Conservation (phyloP, 2,329 filamentous ascomycete genomes). For the Aspergillus neoniger region DNA sequence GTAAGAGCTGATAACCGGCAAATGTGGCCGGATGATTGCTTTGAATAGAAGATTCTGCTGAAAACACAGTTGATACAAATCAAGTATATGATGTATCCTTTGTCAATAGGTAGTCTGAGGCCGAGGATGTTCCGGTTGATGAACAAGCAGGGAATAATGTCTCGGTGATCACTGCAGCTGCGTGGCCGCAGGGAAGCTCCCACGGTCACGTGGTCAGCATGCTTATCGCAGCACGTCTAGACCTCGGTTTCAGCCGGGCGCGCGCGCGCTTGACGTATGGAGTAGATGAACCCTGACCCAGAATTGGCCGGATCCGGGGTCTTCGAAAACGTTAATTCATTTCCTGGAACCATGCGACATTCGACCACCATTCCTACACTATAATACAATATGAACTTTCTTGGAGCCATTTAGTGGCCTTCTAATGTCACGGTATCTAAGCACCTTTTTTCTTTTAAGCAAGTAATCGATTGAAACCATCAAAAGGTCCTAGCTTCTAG, state of each 20-base stretch:
- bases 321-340: background rate
- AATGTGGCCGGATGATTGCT: background rate
- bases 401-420: too few species aligned
- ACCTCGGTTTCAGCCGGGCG: background rate
- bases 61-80: background rate
- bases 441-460: too few species aligned
- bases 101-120: background rate
- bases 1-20: background rate
- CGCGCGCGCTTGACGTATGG: background rate
- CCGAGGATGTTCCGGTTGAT: background rate
- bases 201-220: conserved; percentile 31
- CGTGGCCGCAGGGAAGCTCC: conserved; percentile 34
- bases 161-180: conserved; percentile 18
- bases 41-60: background rate
- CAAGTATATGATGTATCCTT: background rate
- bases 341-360: background rate
- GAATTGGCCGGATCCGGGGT: background rate
- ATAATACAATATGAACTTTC: too few species aligned
- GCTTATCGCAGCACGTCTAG: conserved; percentile 23
- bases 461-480: too few species aligned
- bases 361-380: too few species aligned
- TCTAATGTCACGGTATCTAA: too few species aligned
- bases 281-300: background rate
- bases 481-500: too few species aligned
- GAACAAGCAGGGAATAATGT: background rate